Percentiles rank a stretch among this genome's conserved stretches.
These are phyloP conservation scores for Stachybotrys chlorohalonatus DNA, from an alignment of 2,329 filamentous ascomycete species.

Conservation along the genomic window DNA sequence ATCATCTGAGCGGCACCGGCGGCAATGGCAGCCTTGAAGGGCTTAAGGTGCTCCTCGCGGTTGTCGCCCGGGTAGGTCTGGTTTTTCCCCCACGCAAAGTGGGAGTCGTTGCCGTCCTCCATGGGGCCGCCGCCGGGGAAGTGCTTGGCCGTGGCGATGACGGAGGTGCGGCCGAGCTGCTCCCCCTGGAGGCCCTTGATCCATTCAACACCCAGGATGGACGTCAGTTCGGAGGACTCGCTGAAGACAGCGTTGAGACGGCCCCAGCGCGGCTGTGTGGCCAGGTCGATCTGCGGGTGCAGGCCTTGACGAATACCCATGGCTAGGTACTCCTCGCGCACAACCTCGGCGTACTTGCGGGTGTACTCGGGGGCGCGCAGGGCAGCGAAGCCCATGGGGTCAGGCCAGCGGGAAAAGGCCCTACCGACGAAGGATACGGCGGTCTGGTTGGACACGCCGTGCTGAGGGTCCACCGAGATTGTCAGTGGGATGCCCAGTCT, in stretches of 20 bases:
- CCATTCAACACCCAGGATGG: constrained; percentile 28
- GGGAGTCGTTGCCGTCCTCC: constrained; percentile 38
- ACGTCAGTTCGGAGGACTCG: constrained; percentile 31
- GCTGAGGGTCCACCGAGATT: constrained; percentile 34
- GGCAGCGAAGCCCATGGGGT: constrained; percentile 37
- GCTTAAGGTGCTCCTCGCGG: constrained; percentile 39
- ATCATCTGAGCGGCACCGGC: constrained; percentile 42
- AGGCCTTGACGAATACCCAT: constrained; percentile 32
- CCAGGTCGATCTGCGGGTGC: constrained; percentile 39
- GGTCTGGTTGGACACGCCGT: constrained; percentile 30
- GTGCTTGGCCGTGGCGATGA: constrained; percentile 40
- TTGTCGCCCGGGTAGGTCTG: constrained; percentile 40
- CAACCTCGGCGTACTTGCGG: constrained; percentile 34
- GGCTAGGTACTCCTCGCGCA: constrained; percentile 32
- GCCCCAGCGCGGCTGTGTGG: constrained; percentile 40
- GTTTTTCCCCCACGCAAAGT: constrained; percentile 38
- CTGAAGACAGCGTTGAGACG: constrained; percentile 34
- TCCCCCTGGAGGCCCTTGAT: constrained; percentile 36
- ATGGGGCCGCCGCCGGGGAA: constrained; percentile 42
- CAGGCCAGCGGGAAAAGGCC: constrained; percentile 41
- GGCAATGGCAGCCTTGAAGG: constrained; percentile 39
- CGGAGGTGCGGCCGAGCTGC: constrained; percentile 26
- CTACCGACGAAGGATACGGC: constrained; percentile 31
- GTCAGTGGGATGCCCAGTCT: constrained; percentile 38
- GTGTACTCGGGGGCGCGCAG: constrained; percentile 31